phyloP scores from a whole-genome alignment of 345 rosid species.

The Iberis pinnata region DNA sequence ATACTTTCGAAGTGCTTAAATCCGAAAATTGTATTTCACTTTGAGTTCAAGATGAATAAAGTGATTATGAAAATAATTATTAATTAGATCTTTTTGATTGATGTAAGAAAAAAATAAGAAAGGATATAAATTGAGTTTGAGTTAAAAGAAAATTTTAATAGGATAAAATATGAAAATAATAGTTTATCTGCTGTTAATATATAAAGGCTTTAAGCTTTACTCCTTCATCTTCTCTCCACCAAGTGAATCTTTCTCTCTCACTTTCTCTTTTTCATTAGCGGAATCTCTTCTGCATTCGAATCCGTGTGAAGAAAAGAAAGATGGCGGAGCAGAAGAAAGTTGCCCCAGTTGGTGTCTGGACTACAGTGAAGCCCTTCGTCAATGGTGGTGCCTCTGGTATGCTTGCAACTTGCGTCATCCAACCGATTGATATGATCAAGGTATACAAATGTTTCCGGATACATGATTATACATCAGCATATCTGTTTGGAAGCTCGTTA shows the following conservation, averaged over 20 bases:
- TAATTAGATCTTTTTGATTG: too few relatives aligned
- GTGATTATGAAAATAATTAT: too few relatives aligned
- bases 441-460: constrained; percentile 25
- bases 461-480: neutral
- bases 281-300: constrained; percentile 15
- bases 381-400: constrained; percentile 97
- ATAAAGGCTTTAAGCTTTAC: constrained; percentile 19
- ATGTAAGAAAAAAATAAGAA: too few relatives aligned
- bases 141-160: too few relatives aligned
- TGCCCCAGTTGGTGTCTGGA: constrained; percentile 57
- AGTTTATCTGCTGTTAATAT: constrained; percentile 25
- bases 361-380: constrained; percentile 77
- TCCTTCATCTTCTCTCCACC: constrained; percentile 22
- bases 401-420: constrained; percentile 98
- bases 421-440: constrained; percentile 97
- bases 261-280: constrained; percentile 15
- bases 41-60: too few relatives aligned
- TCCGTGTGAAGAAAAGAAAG: constrained; percentile 12
- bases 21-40: too few relatives aligned
- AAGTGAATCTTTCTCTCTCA: constrained; percentile 8
- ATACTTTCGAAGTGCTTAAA: too few relatives aligned
- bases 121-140: too few relatives aligned
- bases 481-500: neutral
- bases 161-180: neutral
- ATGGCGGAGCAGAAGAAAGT: constrained; percentile 75